Base-by-base conservation (phyloP, 768 basidiomycete genomes). In the Multifurca ochricompacta region DNA sequence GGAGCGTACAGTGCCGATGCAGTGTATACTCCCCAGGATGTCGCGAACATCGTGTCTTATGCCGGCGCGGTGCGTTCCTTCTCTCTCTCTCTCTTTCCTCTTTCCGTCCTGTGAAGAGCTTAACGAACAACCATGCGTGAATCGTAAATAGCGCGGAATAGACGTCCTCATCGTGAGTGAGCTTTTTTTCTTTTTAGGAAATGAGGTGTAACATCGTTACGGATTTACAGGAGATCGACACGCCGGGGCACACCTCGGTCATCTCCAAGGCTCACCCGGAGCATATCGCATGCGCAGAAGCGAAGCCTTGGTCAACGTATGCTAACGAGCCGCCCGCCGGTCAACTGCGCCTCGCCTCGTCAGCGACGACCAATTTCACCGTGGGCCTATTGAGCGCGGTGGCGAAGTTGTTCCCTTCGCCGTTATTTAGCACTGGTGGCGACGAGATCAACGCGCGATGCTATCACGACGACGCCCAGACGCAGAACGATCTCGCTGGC, bases 241-340 rank as follows among this genome's bases (percentile, higher is more conserved):
- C 79, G 2, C 91, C 91, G 0, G 91, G 90, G 0, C 91, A 92
- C 67, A 88, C 88, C 2, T 73, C 83, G 1, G 68, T 74, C 28
- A 83, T 93, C 35, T 75, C 74, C 2, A 60, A 70, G 7, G 74
- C 85, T 0, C 78, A 87, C 63, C 90, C 91, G 0, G 85, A 91
- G 28, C 78, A 80, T 53, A 67, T 92, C 35, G 89, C 88, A 1
- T 91, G 91, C 61, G 65, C 70, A 14, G 66, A 75, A 14, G 74
- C 72, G 2, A 67, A 72, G 2, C 85, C 83, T 0, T 85, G 85
- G 83, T 16, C 69, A 0, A 69, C 66, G 4, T 87, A 79, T 52
- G 86, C 85, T 6, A 75, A 71, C 59, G 84, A 91, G 58, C 90
- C 91, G 1, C 91, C 90, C 0, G 79, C 89, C 0, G 91, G 91